Evolutionary conservation across 306 rosid species (phyloP).

Genomic region (Luffa acutangula): DNA sequence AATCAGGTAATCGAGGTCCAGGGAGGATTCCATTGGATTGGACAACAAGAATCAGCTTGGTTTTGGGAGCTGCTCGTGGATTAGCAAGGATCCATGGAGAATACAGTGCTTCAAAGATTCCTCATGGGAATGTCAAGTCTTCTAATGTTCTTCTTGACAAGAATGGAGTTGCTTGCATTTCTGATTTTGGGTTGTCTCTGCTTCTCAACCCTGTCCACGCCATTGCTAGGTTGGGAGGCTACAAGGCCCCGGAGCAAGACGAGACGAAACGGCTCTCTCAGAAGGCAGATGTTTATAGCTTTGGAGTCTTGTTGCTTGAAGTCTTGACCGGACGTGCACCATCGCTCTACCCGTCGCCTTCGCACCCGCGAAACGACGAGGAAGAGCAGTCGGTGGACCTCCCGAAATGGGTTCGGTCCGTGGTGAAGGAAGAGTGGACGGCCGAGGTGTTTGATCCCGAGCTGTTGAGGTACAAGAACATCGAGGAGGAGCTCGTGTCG

Average conservation of each 20-base stretch:
- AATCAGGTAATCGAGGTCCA: conserved; percentile 80
- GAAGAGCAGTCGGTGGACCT: conserved; percentile 56
- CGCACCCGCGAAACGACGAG: conserved; percentile 28
- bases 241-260: conserved; percentile 82
- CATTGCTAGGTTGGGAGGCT: conserved; percentile 84
- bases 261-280: conserved; percentile 73
- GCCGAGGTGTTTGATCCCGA: conserved; percentile 96
- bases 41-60: conserved; percentile 94
- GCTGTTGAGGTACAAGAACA: conserved; percentile 82
- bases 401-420: conserved; percentile 87
- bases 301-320: conserved; percentile 78
- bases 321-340: conserved; percentile 83
- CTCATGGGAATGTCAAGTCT: conserved; percentile 88
- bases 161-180: conserved; percentile 83
- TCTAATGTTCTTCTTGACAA: conserved; percentile 90
- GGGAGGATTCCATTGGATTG: conserved; percentile 97
- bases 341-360: conserved; percentile 55
- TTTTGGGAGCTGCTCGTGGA: conserved; percentile 86
- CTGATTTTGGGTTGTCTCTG: conserved; percentile 79
- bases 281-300: conserved; percentile 75
- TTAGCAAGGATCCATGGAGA: conserved; percentile 73
- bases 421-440: conserved; percentile 98
- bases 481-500: conserved; percentile 91
- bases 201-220: conserved; percentile 87
- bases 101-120: conserved; percentile 54